Evolutionary conservation across 2,329 filamentous ascomycete genomes (phyloP), one percentile per base, ranked within the genome.

Genomic region (Dothideomycetes sp.): DNA sequence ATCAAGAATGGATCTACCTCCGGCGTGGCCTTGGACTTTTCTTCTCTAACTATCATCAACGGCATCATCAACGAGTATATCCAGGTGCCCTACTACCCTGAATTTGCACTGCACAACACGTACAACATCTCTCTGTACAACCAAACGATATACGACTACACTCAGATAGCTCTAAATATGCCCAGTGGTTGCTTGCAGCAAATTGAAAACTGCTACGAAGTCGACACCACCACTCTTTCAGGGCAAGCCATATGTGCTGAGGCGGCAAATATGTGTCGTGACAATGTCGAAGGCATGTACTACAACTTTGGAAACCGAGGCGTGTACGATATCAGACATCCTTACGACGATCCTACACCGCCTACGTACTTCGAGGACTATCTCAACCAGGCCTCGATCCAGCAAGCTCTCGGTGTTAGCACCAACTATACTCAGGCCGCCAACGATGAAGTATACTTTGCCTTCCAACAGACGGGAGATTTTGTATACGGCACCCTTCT

Each of bases 401-500:
- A 76, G 45, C 54, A 70, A 15, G 72, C 74, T 1, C 68, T 84
- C 16, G 79, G 79, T 10, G 45, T 54, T 58, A 39, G 34, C 17
- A 55, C 80, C 37, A 79, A 80, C 54, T 79, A 67, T 51, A 74
- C 75, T 1, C 56, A 68, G 36, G 34, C 33, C 2, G 60, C 58
- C 15, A 76, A 68, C 52, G 48, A 51, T 15, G 59, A 63, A 7
- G 66, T 79, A 10, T 63, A 68, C 52, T 66, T 55, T 46, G 64
- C 63, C 30, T 72, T 73, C 60, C 66, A 72, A 38, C 58, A 63
- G 43, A 68, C 66, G 3, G 71, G 70, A 32, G 80, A 84, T 55
- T 77, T 75, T 46, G 72, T 78, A 37, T 79, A 77, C 50, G 72
- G 73, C 12, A 73, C 74, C 47, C 72, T 78, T 50, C 63, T 58